Evolutionary conservation across 345 rosid genomes (phyloP).

Genomic region (Gossypium australe): DNA sequence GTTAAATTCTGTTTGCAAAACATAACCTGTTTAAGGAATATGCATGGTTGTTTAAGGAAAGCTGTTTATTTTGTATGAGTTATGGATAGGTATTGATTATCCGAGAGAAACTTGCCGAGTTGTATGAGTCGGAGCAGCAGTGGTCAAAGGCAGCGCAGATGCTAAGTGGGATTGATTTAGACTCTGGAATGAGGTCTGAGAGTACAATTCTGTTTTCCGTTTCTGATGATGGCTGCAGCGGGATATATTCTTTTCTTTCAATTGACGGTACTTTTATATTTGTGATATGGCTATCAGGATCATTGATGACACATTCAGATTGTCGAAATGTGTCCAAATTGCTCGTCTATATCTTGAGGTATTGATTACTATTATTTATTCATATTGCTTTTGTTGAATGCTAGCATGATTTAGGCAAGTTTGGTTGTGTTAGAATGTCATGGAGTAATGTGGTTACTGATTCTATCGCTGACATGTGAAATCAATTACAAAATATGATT

Average conservation of each 20-base stretch:
- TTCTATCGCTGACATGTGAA: not conserved
- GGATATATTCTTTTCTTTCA: not conserved
- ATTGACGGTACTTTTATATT: constrained; percentile 8
- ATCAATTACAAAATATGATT: not conserved
- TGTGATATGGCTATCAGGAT: constrained; percentile 43
- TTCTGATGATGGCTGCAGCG: constrained; percentile 23
- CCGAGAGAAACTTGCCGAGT: constrained; percentile 93
- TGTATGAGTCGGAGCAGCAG: constrained; percentile 84
- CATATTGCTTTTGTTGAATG: not conserved
- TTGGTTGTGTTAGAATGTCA: not conserved
- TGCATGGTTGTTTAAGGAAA: not conserved
- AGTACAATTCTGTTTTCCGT: constrained; percentile 8
- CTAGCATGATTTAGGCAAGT: not conserved
- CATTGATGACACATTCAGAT: constrained; percentile 70
- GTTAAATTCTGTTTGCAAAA: not conserved
- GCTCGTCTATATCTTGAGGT: constrained; percentile 97
- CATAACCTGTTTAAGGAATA: not conserved
- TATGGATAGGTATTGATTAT: constrained; percentile 62
- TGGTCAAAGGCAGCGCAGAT: constrained; percentile 99
- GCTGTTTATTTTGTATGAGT: constrained; percentile 11
- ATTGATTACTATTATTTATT: constrained; percentile 6
- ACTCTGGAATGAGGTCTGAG: constrained; percentile 88
- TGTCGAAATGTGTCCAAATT: constrained; percentile 94
- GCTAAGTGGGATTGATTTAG: constrained; percentile 97
- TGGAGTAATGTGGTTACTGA: not conserved